phyloP scores from a whole-genome alignment of 495 filamentous ascomycete genomes.

The Aspergillus homomorphus region DNA sequence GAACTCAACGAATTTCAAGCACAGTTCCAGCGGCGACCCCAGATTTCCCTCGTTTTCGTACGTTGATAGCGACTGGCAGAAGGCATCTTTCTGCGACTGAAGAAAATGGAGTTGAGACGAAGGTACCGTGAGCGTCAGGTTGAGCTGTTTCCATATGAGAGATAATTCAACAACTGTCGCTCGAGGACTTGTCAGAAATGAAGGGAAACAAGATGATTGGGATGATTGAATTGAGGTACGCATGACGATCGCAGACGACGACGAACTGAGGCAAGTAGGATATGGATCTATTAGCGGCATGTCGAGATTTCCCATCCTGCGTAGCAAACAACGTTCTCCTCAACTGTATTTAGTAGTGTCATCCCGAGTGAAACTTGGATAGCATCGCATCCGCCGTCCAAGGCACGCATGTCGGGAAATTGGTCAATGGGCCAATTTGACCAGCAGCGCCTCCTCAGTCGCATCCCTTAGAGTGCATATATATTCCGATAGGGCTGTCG shows the following conservation, averaged over 20 bases:
- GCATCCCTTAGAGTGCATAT: not conserved
- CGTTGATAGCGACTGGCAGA: conserved; percentile 6
- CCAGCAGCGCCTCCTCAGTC: not conserved
- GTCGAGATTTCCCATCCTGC: not conserved
- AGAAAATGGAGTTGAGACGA: conserved; percentile 1
- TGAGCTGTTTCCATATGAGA: not conserved
- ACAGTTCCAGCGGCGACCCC: conserved; percentile 5
- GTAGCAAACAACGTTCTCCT: not conserved
- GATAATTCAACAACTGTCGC: not conserved
- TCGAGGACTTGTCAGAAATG: not conserved
- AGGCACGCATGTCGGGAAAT: not conserved
- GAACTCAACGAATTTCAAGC: conserved; percentile 15
- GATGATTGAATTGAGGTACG: conserved; percentile 6
- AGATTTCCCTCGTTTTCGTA: not conserved
- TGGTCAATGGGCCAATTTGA: not conserved
- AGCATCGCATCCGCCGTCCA: not conserved
- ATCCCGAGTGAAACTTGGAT: not conserved
- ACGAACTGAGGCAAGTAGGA: not conserved
- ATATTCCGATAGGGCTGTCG: not conserved
- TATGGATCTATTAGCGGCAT: not conserved
- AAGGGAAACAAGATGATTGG: conserved; percentile 4
- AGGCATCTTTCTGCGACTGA: conserved; percentile 11
- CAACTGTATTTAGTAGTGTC: not conserved
- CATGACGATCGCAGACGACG: not conserved
- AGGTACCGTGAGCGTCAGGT: conserved; percentile 5